Percentiles rank a stretch among this genome's conserved stretches.
phyloP scores from a whole-genome alignment of 2,329 filamentous ascomycete genomes.

The Thielaviopsis cerberus region DNA sequence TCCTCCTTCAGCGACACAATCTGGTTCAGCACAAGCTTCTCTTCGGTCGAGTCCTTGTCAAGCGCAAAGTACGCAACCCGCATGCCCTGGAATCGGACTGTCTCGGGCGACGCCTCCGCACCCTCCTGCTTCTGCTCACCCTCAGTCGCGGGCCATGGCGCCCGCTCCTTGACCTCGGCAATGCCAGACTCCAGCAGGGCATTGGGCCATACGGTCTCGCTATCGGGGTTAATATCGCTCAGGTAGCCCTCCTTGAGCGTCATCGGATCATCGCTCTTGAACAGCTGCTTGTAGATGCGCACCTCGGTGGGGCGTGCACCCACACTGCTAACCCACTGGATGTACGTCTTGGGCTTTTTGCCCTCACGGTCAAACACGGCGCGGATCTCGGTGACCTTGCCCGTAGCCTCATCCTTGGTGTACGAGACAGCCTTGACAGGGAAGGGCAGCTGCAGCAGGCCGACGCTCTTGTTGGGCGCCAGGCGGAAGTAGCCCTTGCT shows the following conservation, averaged over 20 bases:
- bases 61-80: slow-evolving; percentile 71
- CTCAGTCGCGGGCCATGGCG: slow-evolving; percentile 66
- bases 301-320: slow-evolving; percentile 52
- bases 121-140: slow-evolving; percentile 36
- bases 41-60: slow-evolving; percentile 59
- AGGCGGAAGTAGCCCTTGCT: slow-evolving; percentile 64
- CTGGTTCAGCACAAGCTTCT: slow-evolving; percentile 72
- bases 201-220: slow-evolving; percentile 58
- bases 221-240: slow-evolving; percentile 67
- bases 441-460: slow-evolving; percentile 52
- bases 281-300: slow-evolving; percentile 64
- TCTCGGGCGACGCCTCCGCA: slow-evolving; percentile 46
- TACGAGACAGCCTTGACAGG: slow-evolving; percentile 54
- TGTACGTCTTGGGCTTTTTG: slow-evolving; percentile 60
- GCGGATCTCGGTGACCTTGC: slow-evolving; percentile 46
- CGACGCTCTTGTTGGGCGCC: slow-evolving; percentile 58
- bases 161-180: slow-evolving; percentile 51
- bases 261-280: slow-evolving; percentile 71
- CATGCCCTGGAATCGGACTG: slow-evolving; percentile 78
- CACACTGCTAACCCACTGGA: slow-evolving; percentile 64
- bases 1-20: slow-evolving; percentile 89
- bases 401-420: slow-evolving; percentile 44
- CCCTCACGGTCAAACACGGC: slow-evolving; percentile 49
- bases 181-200: slow-evolving; percentile 74
- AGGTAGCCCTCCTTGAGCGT: slow-evolving; percentile 63